Evolutionary conservation across 2,329 filamentous ascomycete genomes (phyloP).

Genomic region (Biscogniauxia sp.): DNA sequence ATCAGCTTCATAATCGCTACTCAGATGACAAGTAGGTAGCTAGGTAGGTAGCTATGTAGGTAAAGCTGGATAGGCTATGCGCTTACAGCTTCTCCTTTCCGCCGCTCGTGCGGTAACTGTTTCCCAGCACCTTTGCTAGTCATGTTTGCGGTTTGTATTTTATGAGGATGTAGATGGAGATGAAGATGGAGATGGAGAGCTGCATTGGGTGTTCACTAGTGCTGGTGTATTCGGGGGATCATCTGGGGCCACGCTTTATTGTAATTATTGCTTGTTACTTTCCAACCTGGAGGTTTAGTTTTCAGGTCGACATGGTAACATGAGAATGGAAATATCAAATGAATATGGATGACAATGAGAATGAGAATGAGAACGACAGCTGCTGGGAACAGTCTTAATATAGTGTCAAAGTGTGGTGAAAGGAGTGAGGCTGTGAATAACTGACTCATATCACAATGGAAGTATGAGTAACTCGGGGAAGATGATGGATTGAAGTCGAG

Average conservation of each 20-base stretch:
- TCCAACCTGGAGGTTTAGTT: neutral
- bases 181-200: slow-evolving; percentile 4
- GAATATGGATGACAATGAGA: too few relatives aligned
- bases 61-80: neutral
- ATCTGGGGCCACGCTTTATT: slow-evolving; percentile 13
- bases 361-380: too few relatives aligned
- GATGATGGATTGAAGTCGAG: neutral
- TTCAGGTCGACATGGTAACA: too few relatives aligned
- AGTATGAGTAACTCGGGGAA: slow-evolving; percentile 4
- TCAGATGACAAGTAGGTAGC: neutral
- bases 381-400: too few relatives aligned
- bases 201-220: slow-evolving; percentile 1
- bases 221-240: slow-evolving; percentile 28
- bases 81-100: slow-evolving; percentile 80
- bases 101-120: slow-evolving; percentile 71
- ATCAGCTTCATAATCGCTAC: slow-evolving; percentile 4
- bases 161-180: slow-evolving; percentile 6
- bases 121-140: slow-evolving; percentile 52
- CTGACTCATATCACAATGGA: slow-evolving; percentile 1
- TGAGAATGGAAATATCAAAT: neutral
- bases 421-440: too few relatives aligned
- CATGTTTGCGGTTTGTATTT: slow-evolving; percentile 40
- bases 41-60: too few relatives aligned
- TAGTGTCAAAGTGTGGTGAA: too few relatives aligned
- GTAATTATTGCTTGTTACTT: neutral